Evolutionary conservation across 768 basidiomycete genomes (phyloP).

Genomic region (Megacollybia marginata): DNA sequence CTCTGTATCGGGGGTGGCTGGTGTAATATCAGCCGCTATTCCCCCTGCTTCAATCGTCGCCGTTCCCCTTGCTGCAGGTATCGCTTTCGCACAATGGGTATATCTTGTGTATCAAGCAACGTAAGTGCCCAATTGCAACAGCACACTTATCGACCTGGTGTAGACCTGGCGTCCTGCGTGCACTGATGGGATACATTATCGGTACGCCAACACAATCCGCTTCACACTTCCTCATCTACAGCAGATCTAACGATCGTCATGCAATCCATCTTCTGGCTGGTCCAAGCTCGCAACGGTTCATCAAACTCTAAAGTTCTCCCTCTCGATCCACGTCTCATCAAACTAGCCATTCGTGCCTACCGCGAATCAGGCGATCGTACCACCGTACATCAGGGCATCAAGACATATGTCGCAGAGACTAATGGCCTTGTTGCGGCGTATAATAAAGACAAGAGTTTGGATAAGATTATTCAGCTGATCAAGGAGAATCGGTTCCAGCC

Average conservation of each 20-base stretch:
- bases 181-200: not conserved
- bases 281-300: not conserved
- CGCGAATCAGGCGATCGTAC: not conserved
- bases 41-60: too few species aligned
- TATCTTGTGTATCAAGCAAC: too few species aligned
- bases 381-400: not conserved
- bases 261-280: conserved; percentile 1
- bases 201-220: not conserved
- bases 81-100: too few species aligned
- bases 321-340: not conserved
- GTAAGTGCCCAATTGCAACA: too few species aligned
- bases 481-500: too few species aligned
- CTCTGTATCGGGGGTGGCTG: too few species aligned
- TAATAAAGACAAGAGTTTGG: too few species aligned
- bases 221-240: not conserved
- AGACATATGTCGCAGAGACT: not conserved
- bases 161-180: not conserved
- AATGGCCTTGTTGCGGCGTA: too few species aligned
- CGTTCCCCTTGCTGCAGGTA: too few species aligned
- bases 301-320: not conserved
- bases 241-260: conserved; percentile 1
- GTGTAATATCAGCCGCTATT: too few species aligned
- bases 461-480: too few species aligned
- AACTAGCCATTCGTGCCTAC: not conserved
- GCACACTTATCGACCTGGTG: not conserved